phyloP scores from a whole-genome alignment of 805 yeast genomes.

The Metahyphopichia silvanorum region DNA sequence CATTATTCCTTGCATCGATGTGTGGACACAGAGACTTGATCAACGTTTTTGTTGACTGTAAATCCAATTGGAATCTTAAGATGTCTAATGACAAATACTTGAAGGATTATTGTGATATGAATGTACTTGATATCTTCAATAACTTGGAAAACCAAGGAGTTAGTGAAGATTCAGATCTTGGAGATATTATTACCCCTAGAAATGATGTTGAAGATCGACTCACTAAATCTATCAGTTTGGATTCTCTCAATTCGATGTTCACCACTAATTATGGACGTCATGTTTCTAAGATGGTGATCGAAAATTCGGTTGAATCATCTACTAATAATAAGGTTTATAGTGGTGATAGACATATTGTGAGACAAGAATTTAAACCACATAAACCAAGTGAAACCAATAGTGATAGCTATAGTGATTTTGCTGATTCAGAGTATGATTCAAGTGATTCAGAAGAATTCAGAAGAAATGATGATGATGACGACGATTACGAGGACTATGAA shows the following conservation, averaged over 20 bases:
- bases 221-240: slow-evolving; percentile 31
- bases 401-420: slow-evolving; percentile 19
- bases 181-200: background rate
- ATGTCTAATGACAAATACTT: slow-evolving; percentile 47
- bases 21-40: slow-evolving; percentile 70
- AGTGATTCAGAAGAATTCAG: slow-evolving; percentile 31
- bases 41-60: slow-evolving; percentile 57
- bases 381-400: slow-evolving; percentile 6
- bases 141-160: slow-evolving; percentile 15
- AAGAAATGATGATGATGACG: slow-evolving; percentile 23
- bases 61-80: slow-evolving; percentile 53
- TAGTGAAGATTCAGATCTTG: slow-evolving; percentile 4
- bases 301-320: slow-evolving; percentile 9
- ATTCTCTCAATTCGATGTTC: slow-evolving; percentile 39
- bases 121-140: slow-evolving; percentile 40
- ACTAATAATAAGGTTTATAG: slow-evolving; percentile 2
- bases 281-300: slow-evolving; percentile 37
- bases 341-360: slow-evolving; percentile 7
- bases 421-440: slow-evolving; percentile 15
- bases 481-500: slow-evolving; percentile 30
- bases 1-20: slow-evolving; percentile 82
- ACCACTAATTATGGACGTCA: slow-evolving; percentile 36
- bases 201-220: slow-evolving; percentile 10
- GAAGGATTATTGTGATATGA: slow-evolving; percentile 43
- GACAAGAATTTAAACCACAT: slow-evolving; percentile 6